Evolutionary conservation across 73 alveolate genomes (phyloP).

Genomic region (Uronychia binucleata): DNA sequence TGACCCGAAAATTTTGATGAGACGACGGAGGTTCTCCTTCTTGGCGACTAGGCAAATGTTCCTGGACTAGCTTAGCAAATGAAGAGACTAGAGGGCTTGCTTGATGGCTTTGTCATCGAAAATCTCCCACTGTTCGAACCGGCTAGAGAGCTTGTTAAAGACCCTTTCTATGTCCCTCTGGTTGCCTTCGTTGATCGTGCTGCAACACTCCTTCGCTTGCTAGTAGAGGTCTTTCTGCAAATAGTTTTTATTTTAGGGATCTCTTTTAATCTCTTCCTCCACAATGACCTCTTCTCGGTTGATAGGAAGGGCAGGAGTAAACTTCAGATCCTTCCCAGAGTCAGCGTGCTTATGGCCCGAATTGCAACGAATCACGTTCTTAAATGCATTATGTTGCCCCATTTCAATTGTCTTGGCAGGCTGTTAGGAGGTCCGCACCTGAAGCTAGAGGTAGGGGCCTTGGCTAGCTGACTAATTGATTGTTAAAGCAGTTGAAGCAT

Average conservation of each 20-base stretch:
- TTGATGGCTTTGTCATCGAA: conserved; percentile 33
- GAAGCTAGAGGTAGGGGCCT: background rate
- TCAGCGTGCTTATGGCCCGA: conserved; percentile 1
- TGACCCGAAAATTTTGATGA: conserved; percentile 15
- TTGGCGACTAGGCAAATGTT: conserved; percentile 11
- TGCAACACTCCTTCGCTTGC: conserved; percentile 27
- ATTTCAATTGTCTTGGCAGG: background rate
- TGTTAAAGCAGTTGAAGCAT: background rate
- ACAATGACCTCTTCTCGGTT: background rate
- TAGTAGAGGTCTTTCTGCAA: conserved; percentile 8
- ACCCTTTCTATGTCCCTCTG: conserved; percentile 40
- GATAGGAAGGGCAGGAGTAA: background rate
- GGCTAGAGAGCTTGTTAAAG: conserved; percentile 11
- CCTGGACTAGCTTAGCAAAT: conserved; percentile 19
- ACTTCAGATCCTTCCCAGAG: background rate
- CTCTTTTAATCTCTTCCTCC: background rate
- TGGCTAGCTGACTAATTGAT: background rate
- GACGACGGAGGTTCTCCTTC: conserved; percentile 13
- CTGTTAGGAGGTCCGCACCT: background rate
- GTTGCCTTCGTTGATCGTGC: conserved; percentile 5
- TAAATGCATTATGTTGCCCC: background rate
- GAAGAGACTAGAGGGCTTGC: conserved; percentile 7
- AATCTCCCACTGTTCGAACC: conserved; percentile 45
- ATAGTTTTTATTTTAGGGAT: background rate
- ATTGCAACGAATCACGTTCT: background rate